Percentiles rank a stretch among this genome's conserved stretches.
Evolutionary conservation across 1,284 basidiomycete genomes (phyloP).

Genomic region (Sporisorium scitamineum): DNA sequence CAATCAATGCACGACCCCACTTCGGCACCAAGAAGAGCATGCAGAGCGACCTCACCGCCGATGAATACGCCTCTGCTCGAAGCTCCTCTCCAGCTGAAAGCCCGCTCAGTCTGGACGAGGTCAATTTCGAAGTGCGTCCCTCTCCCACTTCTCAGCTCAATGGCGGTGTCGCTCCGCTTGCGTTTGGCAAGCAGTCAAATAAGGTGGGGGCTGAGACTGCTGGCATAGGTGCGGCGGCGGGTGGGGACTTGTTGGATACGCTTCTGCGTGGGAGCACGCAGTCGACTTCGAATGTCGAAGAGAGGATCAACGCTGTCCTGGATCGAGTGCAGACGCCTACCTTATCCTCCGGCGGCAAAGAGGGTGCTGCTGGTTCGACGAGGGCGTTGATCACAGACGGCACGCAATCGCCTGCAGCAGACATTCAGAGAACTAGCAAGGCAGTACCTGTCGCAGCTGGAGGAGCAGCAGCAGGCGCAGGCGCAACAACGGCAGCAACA

Average conservation of each 20-base stretch:
- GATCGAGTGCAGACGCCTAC: slow-evolving; percentile 38
- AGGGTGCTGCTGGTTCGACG: not conserved
- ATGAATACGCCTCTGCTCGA: slow-evolving; percentile 49
- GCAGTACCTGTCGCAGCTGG: slow-evolving; percentile 3
- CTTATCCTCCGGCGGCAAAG: not conserved
- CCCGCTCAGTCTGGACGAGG: slow-evolving; percentile 51
- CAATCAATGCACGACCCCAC: slow-evolving; percentile 22
- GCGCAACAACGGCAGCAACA: slow-evolving; percentile 1
- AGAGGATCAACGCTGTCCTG: slow-evolving; percentile 58
- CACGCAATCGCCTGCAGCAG: slow-evolving; percentile 4
- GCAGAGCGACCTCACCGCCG: slow-evolving; percentile 47
- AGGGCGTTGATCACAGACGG: slow-evolving; percentile 1
- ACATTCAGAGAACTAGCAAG: not conserved
- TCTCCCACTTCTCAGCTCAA: slow-evolving; percentile 11
- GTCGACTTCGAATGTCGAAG: slow-evolving; percentile 36
- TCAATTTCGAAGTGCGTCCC: slow-evolving; percentile 31
- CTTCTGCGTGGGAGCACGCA: slow-evolving; percentile 26
- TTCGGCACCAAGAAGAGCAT: slow-evolving; percentile 37
- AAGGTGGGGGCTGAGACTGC: not conserved
- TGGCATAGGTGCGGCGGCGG: not conserved
- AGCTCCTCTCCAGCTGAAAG: slow-evolving; percentile 32
- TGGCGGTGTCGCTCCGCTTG: slow-evolving; percentile 22
- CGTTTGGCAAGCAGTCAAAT: slow-evolving; percentile 14
- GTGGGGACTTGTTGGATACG: slow-evolving; percentile 48
- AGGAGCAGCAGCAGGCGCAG: slow-evolving; percentile 6